phyloP scores from a whole-genome alignment of 352 stramenopile genomes.

The Globisporangium uncinulatum region DNA sequence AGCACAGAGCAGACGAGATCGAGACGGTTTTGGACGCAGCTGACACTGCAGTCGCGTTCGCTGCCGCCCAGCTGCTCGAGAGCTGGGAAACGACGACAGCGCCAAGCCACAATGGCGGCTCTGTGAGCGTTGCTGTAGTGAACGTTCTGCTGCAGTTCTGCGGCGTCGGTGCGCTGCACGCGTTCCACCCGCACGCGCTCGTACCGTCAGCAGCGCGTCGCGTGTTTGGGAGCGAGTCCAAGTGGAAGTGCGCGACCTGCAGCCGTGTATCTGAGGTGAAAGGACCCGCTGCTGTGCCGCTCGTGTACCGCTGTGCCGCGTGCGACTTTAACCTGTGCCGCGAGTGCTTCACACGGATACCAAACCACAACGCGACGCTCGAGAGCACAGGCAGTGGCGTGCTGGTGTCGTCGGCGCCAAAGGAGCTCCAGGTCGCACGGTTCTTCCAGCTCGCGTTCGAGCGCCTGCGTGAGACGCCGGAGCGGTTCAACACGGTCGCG shows the following conservation, averaged over 20 bases:
- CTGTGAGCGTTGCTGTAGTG: conserved; percentile 22
- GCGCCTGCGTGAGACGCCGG: conserved; percentile 9
- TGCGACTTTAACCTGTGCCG: conserved; percentile 54
- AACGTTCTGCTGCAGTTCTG: conserved; percentile 31
- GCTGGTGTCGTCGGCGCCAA: neutral
- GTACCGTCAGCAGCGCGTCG: conserved; percentile 23
- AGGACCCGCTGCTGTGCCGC: conserved; percentile 11
- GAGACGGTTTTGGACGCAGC: conserved; percentile 5
- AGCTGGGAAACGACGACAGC: conserved; percentile 19
- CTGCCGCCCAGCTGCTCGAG: conserved; percentile 24
- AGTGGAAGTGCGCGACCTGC: conserved; percentile 40
- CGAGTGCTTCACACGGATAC: conserved; percentile 63
- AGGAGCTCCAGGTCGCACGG: conserved; percentile 13
- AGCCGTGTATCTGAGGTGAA: conserved; percentile 18
- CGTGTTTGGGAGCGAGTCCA: conserved; percentile 22
- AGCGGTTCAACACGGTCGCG: conserved; percentile 17
- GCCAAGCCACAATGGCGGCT: conserved; percentile 4
- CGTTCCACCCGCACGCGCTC: conserved; percentile 36
- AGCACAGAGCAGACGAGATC: too few relatives aligned
- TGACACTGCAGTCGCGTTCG: conserved; percentile 22
- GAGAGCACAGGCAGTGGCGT: neutral
- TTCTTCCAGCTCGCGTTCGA: conserved; percentile 38
- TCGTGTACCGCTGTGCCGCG: conserved; percentile 45
- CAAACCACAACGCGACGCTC: conserved; percentile 18
- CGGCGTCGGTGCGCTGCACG: conserved; percentile 22